These are phyloP conservation scores for Cyclotella distinguenda DNA, from an alignment of 108 stramenopile species.

Conservation along the genomic window DNA sequence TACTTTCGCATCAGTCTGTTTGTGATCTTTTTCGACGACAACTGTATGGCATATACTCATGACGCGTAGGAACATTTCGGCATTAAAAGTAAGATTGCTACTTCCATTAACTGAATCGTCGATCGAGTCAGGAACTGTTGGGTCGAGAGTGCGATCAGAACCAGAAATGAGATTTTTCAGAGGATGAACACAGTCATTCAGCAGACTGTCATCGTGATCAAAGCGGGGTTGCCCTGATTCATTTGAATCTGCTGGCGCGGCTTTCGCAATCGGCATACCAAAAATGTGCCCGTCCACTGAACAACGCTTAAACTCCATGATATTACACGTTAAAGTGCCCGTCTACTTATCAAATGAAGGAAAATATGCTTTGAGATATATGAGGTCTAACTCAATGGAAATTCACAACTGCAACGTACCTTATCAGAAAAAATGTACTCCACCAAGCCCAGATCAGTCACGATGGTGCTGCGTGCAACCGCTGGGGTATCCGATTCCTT, in stretches of 20 bases:
- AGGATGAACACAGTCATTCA: conserved; percentile 46
- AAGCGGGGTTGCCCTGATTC: conserved; percentile 19
- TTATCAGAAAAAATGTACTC: conserved; percentile 96
- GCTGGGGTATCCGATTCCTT: conserved; percentile 85
- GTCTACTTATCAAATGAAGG: conserved; percentile 30
- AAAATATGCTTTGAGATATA: neutral
- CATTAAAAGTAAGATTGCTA: conserved; percentile 66
- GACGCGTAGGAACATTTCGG: conserved; percentile 89
- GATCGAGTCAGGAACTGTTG: neutral
- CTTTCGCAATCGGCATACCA: conserved; percentile 79
- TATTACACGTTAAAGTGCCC: conserved; percentile 96
- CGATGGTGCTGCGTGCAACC: conserved; percentile 76
- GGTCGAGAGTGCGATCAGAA: conserved; percentile 5
- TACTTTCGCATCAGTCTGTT: conserved; percentile 19
- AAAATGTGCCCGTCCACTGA: conserved; percentile 86
- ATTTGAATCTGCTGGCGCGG: conserved; percentile 21
- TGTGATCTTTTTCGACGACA: conserved; percentile 85
- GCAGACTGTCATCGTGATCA: conserved; percentile 22
- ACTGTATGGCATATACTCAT: conserved; percentile 92
- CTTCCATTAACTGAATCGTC: neutral
- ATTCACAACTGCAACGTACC: neutral
- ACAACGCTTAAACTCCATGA: conserved; percentile 97
- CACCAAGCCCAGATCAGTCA: conserved; percentile 93
- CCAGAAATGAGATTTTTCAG: conserved; percentile 62
- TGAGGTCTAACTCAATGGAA: neutral